Percentiles rank a stretch among this genome's conserved stretches.
These are phyloP conservation scores for Aspergillus fumigatus DNA, from an alignment of 2,329 filamentous ascomycete genomes.

Conservation along the genomic window DNA sequence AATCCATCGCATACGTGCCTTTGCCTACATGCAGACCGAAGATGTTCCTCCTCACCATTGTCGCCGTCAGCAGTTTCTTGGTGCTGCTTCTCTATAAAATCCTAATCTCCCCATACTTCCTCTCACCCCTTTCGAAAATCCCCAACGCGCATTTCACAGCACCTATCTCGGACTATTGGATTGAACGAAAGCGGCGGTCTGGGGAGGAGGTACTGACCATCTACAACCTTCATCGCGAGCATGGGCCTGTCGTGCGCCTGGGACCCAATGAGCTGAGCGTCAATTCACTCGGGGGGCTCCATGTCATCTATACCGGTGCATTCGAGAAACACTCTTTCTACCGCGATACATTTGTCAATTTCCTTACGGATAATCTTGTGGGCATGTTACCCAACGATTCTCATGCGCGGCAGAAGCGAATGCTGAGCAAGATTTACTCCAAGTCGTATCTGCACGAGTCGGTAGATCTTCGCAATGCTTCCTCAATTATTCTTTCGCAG, in stretches of 20 bases:
- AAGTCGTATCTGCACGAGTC: conserved; percentile 64
- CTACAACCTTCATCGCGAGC: conserved; percentile 49
- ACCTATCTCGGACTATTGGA: conserved; percentile 58
- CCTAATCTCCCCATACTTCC: conserved; percentile 28
- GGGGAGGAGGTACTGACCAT: conserved; percentile 56
- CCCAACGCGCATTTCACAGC: conserved; percentile 62
- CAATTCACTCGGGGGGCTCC: conserved; percentile 54
- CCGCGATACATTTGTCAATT: conserved; percentile 59
- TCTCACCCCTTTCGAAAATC: conserved; percentile 58
- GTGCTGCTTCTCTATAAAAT: conserved; percentile 18
- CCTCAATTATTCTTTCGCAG: conserved; percentile 50
- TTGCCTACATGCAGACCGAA: neutral
- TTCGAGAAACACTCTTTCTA: conserved; percentile 69
- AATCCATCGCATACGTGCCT: neutral
- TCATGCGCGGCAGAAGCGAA: conserved; percentile 65
- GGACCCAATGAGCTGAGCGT: conserved; percentile 62
- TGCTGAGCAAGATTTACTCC: conserved; percentile 70
- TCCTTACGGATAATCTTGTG: conserved; percentile 61
- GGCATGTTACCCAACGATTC: conserved; percentile 53
- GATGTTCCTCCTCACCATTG: neutral
- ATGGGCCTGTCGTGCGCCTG: conserved; percentile 57
- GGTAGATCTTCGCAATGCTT: conserved; percentile 49
- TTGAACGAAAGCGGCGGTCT: conserved; percentile 52
- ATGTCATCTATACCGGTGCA: conserved; percentile 61
- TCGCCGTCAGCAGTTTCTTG: neutral